phyloP scores from a whole-genome alignment of 2,329 filamentous ascomycete genomes.

The Penicillium sclerotiorum region DNA sequence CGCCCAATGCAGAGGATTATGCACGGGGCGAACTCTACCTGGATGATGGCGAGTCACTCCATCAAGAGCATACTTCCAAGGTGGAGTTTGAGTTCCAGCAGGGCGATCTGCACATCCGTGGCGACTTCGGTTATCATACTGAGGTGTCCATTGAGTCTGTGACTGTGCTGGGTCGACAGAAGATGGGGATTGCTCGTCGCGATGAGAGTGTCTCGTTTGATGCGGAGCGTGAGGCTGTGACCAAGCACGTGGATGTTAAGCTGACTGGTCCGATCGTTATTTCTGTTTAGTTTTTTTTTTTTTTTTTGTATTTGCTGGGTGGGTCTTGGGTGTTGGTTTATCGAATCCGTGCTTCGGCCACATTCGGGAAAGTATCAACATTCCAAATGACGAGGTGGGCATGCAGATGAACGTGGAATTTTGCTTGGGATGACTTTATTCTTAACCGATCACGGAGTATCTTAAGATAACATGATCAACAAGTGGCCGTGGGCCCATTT shows the following conservation, averaged over 20 bases:
- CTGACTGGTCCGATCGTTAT: slow-evolving; percentile 24
- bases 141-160: slow-evolving; percentile 37
- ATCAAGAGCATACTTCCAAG: slow-evolving; percentile 58
- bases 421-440: no score
- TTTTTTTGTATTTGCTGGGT: neutral
- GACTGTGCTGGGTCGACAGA: slow-evolving; percentile 36
- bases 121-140: slow-evolving; percentile 30
- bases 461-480: no score
- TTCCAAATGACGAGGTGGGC: no score
- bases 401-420: no score
- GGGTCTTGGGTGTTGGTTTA: no score
- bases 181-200: slow-evolving; percentile 7
- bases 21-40: slow-evolving; percentile 72
- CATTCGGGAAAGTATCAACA: neutral
- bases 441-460: no score
- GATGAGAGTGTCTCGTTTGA: slow-evolving; percentile 16
- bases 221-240: slow-evolving; percentile 23
- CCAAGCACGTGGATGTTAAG: slow-evolving; percentile 26
- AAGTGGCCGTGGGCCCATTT: no score
- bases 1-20: slow-evolving; percentile 62
- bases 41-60: slow-evolving; percentile 72
- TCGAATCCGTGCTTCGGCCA: no score
- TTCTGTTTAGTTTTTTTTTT: neutral
- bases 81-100: slow-evolving; percentile 63
- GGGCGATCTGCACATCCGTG: slow-evolving; percentile 42